Percentiles rank a stretch among this genome's conserved stretches.
Evolutionary conservation across 768 basidiomycete species (phyloP).

Genomic region (Gymnopilus dilepis): DNA sequence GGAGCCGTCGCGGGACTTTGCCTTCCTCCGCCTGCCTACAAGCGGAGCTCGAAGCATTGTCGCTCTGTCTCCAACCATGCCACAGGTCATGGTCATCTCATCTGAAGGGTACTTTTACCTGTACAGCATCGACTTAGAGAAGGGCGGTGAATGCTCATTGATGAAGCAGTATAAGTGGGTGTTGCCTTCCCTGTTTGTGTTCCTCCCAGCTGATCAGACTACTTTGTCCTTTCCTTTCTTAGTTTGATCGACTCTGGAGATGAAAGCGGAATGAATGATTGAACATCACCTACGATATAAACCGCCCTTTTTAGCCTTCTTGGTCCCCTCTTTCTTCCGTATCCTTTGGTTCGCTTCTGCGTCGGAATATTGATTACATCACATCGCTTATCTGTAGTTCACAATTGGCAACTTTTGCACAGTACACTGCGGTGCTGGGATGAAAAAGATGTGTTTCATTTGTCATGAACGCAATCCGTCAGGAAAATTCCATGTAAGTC

Average conservation of each 20-base stretch:
- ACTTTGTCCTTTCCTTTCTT: background rate
- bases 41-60: constrained; percentile 84
- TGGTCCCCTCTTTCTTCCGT: background rate
- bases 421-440: too few species aligned
- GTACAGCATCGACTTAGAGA: constrained; percentile 95
- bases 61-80: constrained; percentile 87
- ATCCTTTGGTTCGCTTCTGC: too few species aligned
- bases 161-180: constrained; percentile 90
- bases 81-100: constrained; percentile 96
- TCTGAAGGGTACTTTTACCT: constrained; percentile 96
- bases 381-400: too few species aligned
- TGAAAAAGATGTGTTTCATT: too few species aligned
- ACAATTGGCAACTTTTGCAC: too few species aligned
- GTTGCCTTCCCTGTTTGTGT: background rate
- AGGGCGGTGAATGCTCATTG: constrained; percentile 92
- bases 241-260: constrained; percentile 2
- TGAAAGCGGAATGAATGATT: constrained; percentile 2
- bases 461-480: too few species aligned
- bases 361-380: too few species aligned
- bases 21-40: constrained; percentile 83
- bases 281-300: background rate
- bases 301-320: background rate
- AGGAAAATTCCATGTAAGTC: too few species aligned
- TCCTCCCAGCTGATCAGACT: background rate
- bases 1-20: constrained; percentile 96